Evolutionary conservation across 257 asterid genomes (phyloP).

Genomic region (Schizonepeta tenuifolia): DNA sequence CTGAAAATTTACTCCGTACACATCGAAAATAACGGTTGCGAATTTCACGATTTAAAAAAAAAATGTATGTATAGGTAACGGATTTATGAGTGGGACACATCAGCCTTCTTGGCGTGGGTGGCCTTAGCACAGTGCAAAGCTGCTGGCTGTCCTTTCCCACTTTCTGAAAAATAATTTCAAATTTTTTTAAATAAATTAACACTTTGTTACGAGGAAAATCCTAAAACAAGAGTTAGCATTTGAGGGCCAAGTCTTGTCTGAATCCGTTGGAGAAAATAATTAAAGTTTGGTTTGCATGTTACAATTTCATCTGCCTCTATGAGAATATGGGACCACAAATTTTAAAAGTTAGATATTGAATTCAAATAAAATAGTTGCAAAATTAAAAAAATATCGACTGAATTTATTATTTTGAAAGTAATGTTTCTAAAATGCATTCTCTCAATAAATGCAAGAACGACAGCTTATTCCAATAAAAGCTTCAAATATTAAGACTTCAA

Average conservation of each 20-base stretch:
- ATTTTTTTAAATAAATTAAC: neutral
- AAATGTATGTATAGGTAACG: conserved; percentile 31
- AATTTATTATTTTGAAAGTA: neutral
- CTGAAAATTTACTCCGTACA: no score
- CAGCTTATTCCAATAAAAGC: neutral
- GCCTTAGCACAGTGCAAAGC: conserved; percentile 5
- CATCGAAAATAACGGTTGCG: no score
- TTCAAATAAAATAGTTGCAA: neutral
- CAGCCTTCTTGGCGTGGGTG: conserved; percentile 3
- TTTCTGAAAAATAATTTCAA: neutral
- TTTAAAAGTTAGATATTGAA: neutral
- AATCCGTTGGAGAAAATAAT: conserved; percentile 42
- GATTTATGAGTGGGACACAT: conserved; percentile 27
- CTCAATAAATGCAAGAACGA: neutral
- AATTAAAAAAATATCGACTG: neutral
- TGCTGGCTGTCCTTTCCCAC: conserved; percentile 15
- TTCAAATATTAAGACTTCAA: no score
- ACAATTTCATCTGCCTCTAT: conserved; percentile 5
- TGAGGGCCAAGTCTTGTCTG: conserved; percentile 45
- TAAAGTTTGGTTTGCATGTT: conserved; percentile 18
- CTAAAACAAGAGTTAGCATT: conserved; percentile 33
- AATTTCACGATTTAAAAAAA: no score
- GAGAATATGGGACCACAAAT: neutral
- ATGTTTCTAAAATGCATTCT: neutral
- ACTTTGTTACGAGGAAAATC: conserved; percentile 5